Evolutionary conservation across 192 early-diverging fungal species (phyloP), one percentile per base, ranked within the genome.

Genomic region (Gonapodya sp.): DNA sequence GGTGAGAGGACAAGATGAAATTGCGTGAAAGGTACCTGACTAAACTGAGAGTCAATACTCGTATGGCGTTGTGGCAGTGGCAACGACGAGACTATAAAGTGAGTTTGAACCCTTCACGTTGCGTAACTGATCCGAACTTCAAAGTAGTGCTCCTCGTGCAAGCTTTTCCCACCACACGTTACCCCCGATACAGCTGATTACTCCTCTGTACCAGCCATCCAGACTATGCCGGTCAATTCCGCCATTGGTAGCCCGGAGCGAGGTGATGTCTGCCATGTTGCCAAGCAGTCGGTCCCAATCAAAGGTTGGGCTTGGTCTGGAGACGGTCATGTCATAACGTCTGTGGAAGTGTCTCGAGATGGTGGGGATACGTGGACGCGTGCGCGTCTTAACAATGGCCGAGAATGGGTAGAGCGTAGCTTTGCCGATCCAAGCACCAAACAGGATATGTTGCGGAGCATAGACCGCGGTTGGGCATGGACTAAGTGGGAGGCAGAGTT

Each of bases 11-110:
- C n/a, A n/a, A n/a, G n/a, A n/a, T n/a, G n/a, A n/a, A n/a, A n/a
- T 64, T 64, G 46, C 46, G 46, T 64, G n/a, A n/a, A n/a, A n/a
- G n/a, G n/a, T 64, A 64, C 46, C 24, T 64, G 46, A 16, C 24
- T 24, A 64, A 64, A 8, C 46, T 16, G 46, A 64, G 46, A 24
- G 46, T 64, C 24, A 24, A 64, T 24, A 64, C 8, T 24, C 46
- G 8, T 64, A 24, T 8, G 24, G 24, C 46, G 24, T 64, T 64
- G 46, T 64, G 24, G n/a, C 46, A 64, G 75, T 77, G 75, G 75
- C 75, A 77, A 77, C 75, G 34, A 2, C 75, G 75, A 34, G 75
- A 77, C 31, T 77, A 77, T 64, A 64, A 64, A 24, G 46, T 64
- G 24, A 24, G 46, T 16, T 24, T 24, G 24, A 24, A 24, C 24